phyloP scores from a whole-genome alignment of 345 rosid species.

The Populus nigra region DNA sequence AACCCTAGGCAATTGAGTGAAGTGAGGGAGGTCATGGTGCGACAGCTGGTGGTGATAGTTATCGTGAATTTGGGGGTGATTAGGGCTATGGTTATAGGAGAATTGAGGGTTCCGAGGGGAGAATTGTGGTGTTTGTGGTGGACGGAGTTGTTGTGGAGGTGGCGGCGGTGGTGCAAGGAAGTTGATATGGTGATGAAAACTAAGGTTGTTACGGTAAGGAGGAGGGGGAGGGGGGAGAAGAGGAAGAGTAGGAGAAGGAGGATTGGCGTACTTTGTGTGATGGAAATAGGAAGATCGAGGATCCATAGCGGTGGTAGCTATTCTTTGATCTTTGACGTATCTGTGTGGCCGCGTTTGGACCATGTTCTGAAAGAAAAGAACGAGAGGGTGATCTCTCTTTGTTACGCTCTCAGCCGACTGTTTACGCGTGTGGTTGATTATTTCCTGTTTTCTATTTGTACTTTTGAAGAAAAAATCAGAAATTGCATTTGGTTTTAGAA shows the following conservation, averaged over 20 bases:
- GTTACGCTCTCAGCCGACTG: neutral
- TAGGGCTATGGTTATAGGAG: constrained; percentile 13
- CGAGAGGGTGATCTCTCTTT: neutral
- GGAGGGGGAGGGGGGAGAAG: neutral
- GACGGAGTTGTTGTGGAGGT: neutral
- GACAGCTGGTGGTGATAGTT: neutral
- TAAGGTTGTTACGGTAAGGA: neutral
- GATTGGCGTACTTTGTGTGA: neutral
- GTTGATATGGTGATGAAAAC: neutral
- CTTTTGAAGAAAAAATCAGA: no score
- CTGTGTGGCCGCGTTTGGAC: neutral
- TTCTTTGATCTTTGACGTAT: neutral
- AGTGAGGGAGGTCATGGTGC: constrained; percentile 24
- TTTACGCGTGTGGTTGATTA: neutral
- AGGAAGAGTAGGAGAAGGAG: neutral
- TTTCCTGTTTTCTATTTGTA: no score
- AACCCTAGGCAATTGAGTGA: constrained; percentile 25
- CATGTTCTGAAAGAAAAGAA: neutral
- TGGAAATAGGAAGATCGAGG: neutral
- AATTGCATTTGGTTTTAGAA: no score
- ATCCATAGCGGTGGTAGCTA: neutral
- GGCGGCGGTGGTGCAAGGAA: neutral
- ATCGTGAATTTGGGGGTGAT: constrained; percentile 4
- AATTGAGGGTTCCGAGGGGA: neutral
- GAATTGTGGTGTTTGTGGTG: neutral